Conservation (phyloP, 345 rosid species). For the Reutealis trisperma region DNA sequence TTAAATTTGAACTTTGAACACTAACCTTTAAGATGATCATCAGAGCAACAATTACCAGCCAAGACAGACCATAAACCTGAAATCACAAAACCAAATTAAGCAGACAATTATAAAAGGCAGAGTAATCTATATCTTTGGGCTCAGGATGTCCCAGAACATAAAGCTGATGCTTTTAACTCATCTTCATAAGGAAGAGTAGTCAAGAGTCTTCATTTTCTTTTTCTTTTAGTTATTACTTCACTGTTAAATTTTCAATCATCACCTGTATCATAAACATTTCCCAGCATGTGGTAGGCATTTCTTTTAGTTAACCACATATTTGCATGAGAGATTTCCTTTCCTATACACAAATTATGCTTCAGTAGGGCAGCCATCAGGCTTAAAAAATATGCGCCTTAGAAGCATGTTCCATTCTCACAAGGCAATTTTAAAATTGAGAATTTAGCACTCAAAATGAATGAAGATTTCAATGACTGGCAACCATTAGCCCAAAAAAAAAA, state of each 20-base stretch:
- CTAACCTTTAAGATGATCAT: constrained; percentile 79
- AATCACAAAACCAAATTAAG: constrained; percentile 23
- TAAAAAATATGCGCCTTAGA: not conserved
- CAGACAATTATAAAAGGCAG: not conserved
- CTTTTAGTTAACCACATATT: not conserved
- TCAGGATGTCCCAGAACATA: too few relatives aligned
- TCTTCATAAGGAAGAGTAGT: too few relatives aligned
- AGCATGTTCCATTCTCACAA: not conserved
- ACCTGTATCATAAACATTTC: not conserved
- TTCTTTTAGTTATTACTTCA: not conserved
- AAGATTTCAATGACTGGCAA: not conserved
- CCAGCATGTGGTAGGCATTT: not conserved
- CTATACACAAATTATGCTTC: not conserved
- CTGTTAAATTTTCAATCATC: too few relatives aligned
- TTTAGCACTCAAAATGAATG: not conserved
- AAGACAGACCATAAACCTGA: constrained; percentile 84
- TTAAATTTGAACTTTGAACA: constrained; percentile 15
- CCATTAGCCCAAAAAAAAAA: not conserved
- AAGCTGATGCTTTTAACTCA: too few relatives aligned
- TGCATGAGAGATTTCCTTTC: not conserved
- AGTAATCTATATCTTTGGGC: too few relatives aligned
- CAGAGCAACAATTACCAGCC: constrained; percentile 83
- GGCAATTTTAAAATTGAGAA: not conserved
- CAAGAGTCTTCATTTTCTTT: not conserved
- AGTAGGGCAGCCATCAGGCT: not conserved